phyloP scores from a whole-genome alignment of 306 rosid genomes.

The Begonia fuchsioides region DNA sequence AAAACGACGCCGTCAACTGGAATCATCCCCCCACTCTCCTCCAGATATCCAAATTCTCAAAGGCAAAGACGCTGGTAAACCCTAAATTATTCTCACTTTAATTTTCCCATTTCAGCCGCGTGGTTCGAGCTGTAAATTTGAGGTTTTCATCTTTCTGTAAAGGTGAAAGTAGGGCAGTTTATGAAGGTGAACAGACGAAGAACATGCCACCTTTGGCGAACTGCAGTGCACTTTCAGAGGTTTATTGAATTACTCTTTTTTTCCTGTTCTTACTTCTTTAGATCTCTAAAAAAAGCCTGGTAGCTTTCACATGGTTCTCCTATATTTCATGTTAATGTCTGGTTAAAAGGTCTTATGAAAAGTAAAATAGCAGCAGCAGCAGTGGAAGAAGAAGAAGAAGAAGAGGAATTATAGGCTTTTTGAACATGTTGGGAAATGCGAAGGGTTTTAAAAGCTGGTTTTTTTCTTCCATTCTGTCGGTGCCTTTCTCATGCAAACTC shows the following conservation, averaged over 20 bases:
- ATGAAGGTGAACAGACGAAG: conserved; percentile 65
- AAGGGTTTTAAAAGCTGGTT: conserved; percentile 63
- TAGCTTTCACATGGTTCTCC: no score
- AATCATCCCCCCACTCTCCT: conserved; percentile 26
- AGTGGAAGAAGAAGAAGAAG: not conserved
- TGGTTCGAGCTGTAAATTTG: no score
- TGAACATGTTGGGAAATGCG: conserved; percentile 76
- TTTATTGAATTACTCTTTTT: conserved; percentile 24
- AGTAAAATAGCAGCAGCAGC: not conserved
- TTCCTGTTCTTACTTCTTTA: conserved; percentile 9
- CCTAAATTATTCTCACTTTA: no score
- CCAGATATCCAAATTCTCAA: conserved; percentile 14
- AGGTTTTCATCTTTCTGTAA: conserved; percentile 52
- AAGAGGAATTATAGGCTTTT: conserved; percentile 2
- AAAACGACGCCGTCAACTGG: conserved; percentile 93
- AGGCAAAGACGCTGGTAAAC: conserved; percentile 23
- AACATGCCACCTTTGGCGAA: conserved; percentile 65
- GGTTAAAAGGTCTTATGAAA: conserved; percentile 1
- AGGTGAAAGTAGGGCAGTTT: conserved; percentile 49
- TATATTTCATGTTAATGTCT: no score
- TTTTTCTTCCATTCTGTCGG: conserved; percentile 96
- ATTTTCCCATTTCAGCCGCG: no score
- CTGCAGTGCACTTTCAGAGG: conserved; percentile 64
- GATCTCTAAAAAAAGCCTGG: not conserved
- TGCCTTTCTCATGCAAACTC: conserved; percentile 48